Percentiles rank a stretch among this genome's conserved stretches.
Evolutionary conservation across 164 flowering plant species (phyloP).

Genomic region (Platanus orientalis): DNA sequence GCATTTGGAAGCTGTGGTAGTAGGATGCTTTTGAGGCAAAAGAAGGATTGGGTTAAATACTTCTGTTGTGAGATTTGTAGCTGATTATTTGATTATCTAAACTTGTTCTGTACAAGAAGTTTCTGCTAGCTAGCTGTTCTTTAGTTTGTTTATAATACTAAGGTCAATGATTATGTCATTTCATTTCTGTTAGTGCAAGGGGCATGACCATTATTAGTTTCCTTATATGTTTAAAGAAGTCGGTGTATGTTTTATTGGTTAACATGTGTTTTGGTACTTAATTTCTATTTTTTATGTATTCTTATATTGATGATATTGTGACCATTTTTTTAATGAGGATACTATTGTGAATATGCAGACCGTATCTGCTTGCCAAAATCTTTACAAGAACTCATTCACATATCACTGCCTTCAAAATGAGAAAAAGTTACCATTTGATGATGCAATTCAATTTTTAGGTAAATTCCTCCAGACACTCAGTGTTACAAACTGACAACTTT

Average conservation of each 20-base stretch:
- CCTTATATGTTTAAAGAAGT: no score
- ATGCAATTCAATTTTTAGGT: slow-evolving; percentile 87
- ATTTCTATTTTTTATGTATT: neutral
- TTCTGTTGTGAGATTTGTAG: no score
- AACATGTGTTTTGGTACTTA: neutral
- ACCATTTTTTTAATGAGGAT: no score
- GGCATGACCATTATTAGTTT: neutral
- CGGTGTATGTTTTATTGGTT: neutral
- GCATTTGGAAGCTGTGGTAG: no score
- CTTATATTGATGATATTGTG: slow-evolving; percentile 13
- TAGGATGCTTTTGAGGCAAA: no score
- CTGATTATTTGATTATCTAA: no score
- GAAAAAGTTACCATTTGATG: slow-evolving; percentile 64
- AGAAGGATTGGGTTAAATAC: no score
- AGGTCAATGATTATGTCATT: no score
- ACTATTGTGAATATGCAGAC: slow-evolving; percentile 67
- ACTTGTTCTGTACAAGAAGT: no score
- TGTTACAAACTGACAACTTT: no score
- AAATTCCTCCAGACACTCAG: slow-evolving; percentile 5
- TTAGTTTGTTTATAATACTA: no score
- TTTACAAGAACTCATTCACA: slow-evolving; percentile 84
- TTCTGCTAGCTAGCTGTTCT: no score
- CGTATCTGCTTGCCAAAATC: slow-evolving; percentile 90
- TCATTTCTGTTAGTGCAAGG: neutral
- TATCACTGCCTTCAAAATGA: slow-evolving; percentile 84